A percentile compares a stretch with the other conserved stretches of the same genome.
These are phyloP conservation scores for Alternaria tenuissima DNA, from an alignment of 2,329 filamentous ascomycete genomes.

Conservation along the genomic window DNA sequence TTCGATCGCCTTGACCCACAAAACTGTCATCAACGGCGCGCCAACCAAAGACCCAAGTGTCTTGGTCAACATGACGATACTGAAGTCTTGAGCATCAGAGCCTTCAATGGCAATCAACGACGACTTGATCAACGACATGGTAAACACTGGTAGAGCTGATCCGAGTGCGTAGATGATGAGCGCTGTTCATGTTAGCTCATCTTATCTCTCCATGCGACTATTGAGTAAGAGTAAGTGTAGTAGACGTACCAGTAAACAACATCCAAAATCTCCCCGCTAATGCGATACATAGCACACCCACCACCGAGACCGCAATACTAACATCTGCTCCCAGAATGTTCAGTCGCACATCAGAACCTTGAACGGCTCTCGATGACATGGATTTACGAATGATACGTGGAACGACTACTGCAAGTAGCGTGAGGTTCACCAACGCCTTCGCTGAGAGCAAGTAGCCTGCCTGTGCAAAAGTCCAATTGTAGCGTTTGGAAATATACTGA, in stretches of 20 bases:
- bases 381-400: constrained; percentile 45
- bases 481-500: constrained; percentile 51
- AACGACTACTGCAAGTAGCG: constrained; percentile 43
- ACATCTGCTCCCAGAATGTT: constrained; percentile 43
- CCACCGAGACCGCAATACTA: constrained; percentile 45
- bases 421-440: constrained; percentile 50
- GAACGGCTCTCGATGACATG: constrained; percentile 30
- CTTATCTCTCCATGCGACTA: neutral
- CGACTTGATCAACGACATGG: constrained; percentile 49
- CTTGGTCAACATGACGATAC: constrained; percentile 50
- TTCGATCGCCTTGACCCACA: constrained; percentile 49
- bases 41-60: constrained; percentile 48
- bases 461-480: constrained; percentile 49
- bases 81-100: constrained; percentile 46
- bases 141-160: constrained; percentile 51
- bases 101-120: constrained; percentile 39
- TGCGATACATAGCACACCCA: constrained; percentile 47
- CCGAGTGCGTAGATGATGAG: constrained; percentile 50
- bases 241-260: constrained; percentile 37
- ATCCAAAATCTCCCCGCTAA: constrained; percentile 44
- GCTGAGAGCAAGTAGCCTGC: constrained; percentile 50
- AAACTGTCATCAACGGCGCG: constrained; percentile 47
- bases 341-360: constrained; percentile 38
- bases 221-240: neutral
- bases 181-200: constrained; percentile 26